Evolutionary conservation across 2,329 filamentous ascomycete species (phyloP).

Genomic region (Pseudohalonectria lignicola): DNA sequence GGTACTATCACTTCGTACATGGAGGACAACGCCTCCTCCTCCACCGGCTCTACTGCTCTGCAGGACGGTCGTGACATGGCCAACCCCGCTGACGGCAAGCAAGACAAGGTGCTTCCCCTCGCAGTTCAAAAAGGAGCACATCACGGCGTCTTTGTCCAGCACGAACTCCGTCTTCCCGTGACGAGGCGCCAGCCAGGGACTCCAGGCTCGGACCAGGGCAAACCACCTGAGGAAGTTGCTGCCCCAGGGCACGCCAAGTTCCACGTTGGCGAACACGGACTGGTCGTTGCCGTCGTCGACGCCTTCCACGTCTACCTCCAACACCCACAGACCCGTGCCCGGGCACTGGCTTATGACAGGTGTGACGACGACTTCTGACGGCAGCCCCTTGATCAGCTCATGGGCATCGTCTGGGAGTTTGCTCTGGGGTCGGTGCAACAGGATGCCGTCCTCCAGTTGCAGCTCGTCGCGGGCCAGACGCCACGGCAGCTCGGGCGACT

Average conservation of each 20-base stretch:
- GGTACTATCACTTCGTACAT: constrained; percentile 60
- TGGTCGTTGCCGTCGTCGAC: constrained; percentile 42
- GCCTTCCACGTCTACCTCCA: constrained; percentile 44
- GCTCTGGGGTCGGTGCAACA: constrained; percentile 27
- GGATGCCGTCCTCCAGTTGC: constrained; percentile 49
- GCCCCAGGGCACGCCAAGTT: constrained; percentile 53
- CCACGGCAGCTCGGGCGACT: constrained; percentile 43
- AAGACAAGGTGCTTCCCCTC: constrained; percentile 68
- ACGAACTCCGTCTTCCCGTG: constrained; percentile 60
- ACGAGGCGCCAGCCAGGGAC: constrained; percentile 79
- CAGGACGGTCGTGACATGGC: constrained; percentile 60
- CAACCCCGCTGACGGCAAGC: constrained; percentile 64
- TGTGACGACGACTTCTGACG: constrained; percentile 41
- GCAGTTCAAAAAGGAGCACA: constrained; percentile 65
- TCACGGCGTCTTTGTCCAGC: constrained; percentile 65
- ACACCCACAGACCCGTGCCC: constrained; percentile 58
- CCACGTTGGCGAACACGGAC: constrained; percentile 44
- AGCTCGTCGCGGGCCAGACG: constrained; percentile 59
- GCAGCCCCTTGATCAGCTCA: constrained; percentile 46
- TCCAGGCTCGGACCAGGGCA: constrained; percentile 66
- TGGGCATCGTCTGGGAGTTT: constrained; percentile 28
- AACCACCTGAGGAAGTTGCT: constrained; percentile 56
- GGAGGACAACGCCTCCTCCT: constrained; percentile 58
- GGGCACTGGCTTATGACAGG: constrained; percentile 54
- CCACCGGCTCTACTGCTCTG: constrained; percentile 47